A percentile compares a stretch with the other conserved stretches of the same genome.
Conservation (phyloP, 208 protist species). For the Leishmania tarentolae region DNA sequence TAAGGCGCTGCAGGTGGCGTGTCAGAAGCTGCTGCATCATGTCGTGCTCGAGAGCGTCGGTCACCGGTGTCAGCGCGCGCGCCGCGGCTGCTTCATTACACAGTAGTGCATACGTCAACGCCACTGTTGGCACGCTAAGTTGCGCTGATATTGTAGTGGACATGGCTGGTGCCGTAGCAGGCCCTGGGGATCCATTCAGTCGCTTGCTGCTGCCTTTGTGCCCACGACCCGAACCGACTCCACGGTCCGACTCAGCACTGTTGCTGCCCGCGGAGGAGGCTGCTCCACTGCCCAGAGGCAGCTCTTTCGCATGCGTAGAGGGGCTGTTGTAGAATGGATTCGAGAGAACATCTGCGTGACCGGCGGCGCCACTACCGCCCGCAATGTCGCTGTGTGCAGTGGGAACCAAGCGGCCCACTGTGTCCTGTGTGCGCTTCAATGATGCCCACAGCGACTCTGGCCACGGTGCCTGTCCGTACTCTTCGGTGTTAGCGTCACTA, state of each 20-base stretch:
- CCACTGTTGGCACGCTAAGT: conserved; percentile 43
- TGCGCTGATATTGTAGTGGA: conserved; percentile 23
- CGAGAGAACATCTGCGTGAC: conserved; percentile 8
- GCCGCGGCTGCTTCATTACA: conserved; percentile 46
- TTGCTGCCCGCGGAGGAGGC: neutral
- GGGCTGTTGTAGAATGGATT: conserved; percentile 21
- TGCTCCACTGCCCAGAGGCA: conserved; percentile 1
- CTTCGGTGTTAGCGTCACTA: conserved; percentile 8
- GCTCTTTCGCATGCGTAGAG: conserved; percentile 15
- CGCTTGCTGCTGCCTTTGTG: neutral
- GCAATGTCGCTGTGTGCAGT: neutral
- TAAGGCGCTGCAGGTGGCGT: conserved; percentile 59
- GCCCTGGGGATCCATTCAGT: neutral
- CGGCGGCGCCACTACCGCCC: neutral
- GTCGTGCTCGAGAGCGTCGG: conserved; percentile 66
- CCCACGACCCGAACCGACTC: neutral
- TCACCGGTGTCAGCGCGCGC: conserved; percentile 46
- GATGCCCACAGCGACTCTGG: conserved; percentile 27
- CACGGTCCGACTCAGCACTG: conserved; percentile 2
- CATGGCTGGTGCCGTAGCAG: neutral
- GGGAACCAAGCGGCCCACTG: conserved; percentile 18
- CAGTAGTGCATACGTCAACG: conserved; percentile 59
- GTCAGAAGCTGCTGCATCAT: conserved; percentile 52
- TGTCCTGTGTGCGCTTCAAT: conserved; percentile 30
- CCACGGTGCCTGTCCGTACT: conserved; percentile 20